Base-by-base conservation (phyloP, 768 basidiomycete genomes). In the Pleurotus eryngii region DNA sequence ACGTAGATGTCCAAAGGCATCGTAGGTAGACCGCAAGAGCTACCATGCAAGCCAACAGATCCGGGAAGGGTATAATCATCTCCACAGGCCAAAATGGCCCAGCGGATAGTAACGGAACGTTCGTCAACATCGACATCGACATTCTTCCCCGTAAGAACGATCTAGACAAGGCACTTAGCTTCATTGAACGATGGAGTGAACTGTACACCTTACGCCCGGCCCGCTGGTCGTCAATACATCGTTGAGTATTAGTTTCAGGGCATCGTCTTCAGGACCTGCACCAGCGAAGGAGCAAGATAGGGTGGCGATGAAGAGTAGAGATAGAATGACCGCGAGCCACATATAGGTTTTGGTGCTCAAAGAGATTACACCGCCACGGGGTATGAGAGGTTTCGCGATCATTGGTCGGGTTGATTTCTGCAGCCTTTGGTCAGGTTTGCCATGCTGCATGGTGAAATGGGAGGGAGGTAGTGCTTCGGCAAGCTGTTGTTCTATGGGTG, bases 51-150 rank as follows among this genome's bases (percentile, higher is more conserved):
- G 15, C 80, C 80, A 55, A 70, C 66, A 12, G 82, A 81, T 4
- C 75, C 76, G 17, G 74, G 67, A 14, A 83, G 75, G 24, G 81
- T 68, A 56, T 70, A 75, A 1, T 60, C 73, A 12, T 68, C 60
- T 15, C 83, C 83, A 63, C 83, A 85, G 1, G 76, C 81, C 17
- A 80, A 60, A 35, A 85, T 74, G 30, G 80, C 78, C 82, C 82
- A 85, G 5, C 81, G 78, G 42, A 85, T 73, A 7, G 78, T 78
- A 26, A 85, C 63, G 0, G 81, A 74, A 1, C 82, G 82, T 61
- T 85, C 82, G 57, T 83, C 82, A 7, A 84, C 68, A 61, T 85
- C 83, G 9, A 84, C 75, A 59, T 84, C 82, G 4, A 84, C 79
- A 53, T 76, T 78, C 60, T 84, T 81, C 5, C 82, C 83, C 2